These are phyloP conservation scores for Iris pallida DNA, from an alignment of 116 monocot genomes.

Conservation along the genomic window DNA sequence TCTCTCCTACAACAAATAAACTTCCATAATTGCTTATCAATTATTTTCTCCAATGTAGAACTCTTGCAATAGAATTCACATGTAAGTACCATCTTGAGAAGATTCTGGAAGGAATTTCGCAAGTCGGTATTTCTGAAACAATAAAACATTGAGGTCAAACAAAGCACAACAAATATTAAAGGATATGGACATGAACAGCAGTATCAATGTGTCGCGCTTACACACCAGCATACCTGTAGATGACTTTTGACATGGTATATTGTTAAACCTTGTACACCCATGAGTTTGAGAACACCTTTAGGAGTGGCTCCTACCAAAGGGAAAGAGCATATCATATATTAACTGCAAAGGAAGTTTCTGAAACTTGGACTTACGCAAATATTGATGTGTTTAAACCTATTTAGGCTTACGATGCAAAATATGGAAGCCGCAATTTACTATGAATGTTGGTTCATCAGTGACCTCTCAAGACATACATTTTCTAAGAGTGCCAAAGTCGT, in stretches of 20 bases:
- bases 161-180: background rate
- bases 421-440: too few species aligned
- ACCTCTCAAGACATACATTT: too few species aligned
- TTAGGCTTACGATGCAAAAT: too few species aligned
- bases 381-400: too few species aligned
- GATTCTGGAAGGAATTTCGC: constrained; percentile 50
- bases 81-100: constrained; percentile 45
- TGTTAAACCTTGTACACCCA: constrained; percentile 52
- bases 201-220: background rate
- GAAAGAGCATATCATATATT: background rate
- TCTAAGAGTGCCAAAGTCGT: too few species aligned
- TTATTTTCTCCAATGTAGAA: background rate
- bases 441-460: too few species aligned
- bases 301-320: constrained; percentile 60
- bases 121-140: constrained; percentile 46
- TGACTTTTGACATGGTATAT: constrained; percentile 68
- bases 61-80: background rate
- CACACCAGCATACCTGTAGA: constrained; percentile 32
- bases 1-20: background rate
- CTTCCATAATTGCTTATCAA: background rate
- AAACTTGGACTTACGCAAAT: too few species aligned
- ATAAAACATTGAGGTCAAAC: background rate
- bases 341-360: too few species aligned
- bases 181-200: background rate
- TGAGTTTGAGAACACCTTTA: constrained; percentile 56